Conservation (phyloP, 2,329 filamentous ascomycete genomes). For the Ophiosphaerella narmari region DNA sequence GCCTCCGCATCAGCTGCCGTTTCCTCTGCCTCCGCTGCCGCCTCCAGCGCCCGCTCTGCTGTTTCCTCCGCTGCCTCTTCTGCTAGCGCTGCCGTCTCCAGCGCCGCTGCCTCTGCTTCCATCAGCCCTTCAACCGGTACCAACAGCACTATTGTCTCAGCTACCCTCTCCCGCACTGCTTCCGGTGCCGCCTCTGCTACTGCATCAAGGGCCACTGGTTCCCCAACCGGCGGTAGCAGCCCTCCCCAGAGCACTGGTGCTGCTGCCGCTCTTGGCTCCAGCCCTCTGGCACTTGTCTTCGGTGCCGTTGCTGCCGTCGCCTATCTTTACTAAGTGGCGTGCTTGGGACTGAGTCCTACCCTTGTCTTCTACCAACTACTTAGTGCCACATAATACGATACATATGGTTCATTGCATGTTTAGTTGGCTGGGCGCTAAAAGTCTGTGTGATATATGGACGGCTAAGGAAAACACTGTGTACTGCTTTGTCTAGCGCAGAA, state of each 20-base stretch:
- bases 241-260: conserved; percentile 34
- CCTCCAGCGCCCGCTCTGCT: conserved; percentile 27
- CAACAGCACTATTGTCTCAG: conserved; percentile 35
- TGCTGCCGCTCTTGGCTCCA: conserved; percentile 35
- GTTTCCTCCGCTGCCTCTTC: conserved; percentile 24
- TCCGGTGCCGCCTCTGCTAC: conserved; percentile 16
- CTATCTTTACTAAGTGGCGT: conserved; percentile 44
- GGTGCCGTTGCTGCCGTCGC: conserved; percentile 49
- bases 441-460: no score
- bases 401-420: background rate
- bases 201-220: conserved; percentile 12
- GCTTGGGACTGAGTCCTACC: background rate
- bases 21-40: conserved; percentile 23
- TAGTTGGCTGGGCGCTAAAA: conserved; percentile 2
- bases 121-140: conserved; percentile 18
- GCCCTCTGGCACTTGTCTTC: conserved; percentile 47
- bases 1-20: conserved; percentile 25
- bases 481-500: conserved; percentile 30
- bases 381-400: conserved; percentile 7
- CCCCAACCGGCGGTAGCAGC: conserved; percentile 12
- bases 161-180: conserved; percentile 27
- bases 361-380: conserved; percentile 2
- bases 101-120: conserved; percentile 29
- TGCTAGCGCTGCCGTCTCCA: conserved; percentile 35
- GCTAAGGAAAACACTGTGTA: conserved; percentile 24